phyloP scores from a whole-genome alignment of 2,329 filamentous ascomycete species.

The Clarireedia monteithiana region DNA sequence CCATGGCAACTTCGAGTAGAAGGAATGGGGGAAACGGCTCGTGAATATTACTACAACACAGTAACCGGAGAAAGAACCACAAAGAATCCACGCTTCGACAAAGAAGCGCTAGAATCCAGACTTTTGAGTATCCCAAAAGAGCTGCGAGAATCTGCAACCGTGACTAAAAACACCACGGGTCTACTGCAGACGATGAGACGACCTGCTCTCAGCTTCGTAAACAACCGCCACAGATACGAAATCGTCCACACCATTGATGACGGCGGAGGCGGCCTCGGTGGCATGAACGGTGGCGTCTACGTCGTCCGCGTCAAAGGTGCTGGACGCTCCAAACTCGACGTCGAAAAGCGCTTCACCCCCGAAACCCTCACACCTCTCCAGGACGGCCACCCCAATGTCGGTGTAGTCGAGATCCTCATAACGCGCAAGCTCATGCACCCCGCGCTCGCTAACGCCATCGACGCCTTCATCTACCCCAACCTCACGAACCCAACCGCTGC shows the following conservation, averaged over 20 bases:
- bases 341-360: constrained; percentile 18
- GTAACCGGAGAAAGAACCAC: neutral
- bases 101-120: neutral
- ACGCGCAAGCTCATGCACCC: constrained; percentile 17
- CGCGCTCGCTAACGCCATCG: constrained; percentile 18
- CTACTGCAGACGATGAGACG: constrained; percentile 4
- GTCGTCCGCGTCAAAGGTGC: constrained; percentile 17
- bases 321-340: constrained; percentile 6
- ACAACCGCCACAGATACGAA: constrained; percentile 16
- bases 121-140: constrained; percentile 3
- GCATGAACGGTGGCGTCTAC: constrained; percentile 25
- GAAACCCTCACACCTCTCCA: neutral
- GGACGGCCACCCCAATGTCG: neutral
- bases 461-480: constrained; percentile 15
- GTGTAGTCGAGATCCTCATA: constrained; percentile 18
- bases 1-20: constrained; percentile 12
- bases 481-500: constrained; percentile 1
- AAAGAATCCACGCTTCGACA: constrained; percentile 10
- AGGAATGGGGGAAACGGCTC: neutral
- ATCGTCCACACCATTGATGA: constrained; percentile 21
- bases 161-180: neutral
- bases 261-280: constrained; percentile 18
- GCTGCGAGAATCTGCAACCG: constrained; percentile 7
- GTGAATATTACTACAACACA: constrained; percentile 8
- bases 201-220: neutral